Base-by-base conservation (phyloP, 1,139 yeast genomes). In the Arxiozyma telluris region DNA sequence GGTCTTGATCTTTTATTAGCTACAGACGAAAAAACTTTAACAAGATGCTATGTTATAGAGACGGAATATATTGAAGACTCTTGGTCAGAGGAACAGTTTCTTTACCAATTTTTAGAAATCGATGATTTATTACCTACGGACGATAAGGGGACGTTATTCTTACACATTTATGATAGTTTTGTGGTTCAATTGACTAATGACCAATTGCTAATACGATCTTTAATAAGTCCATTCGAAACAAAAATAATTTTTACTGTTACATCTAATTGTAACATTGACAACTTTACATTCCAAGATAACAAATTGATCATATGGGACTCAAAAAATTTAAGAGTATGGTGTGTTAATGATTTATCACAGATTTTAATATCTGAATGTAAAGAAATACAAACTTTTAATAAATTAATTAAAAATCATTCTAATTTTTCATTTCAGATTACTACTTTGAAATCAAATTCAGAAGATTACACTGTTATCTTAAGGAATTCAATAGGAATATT, bases 41-140 rank as follows among this genome's bases (percentile, higher is more conserved):
- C 52, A 12, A 50, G 27, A 25, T 50, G 52, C 38, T 50, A 30
- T 44, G 44, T 48, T 25, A 8, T 50, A 18, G 52, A 50, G 25
- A 12, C 39, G 12, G 23, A 48, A 27, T 7, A 27, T 8, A 22
- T 21, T 5, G 30, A 49, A 5, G 38, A 23, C 6, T 8, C n/a
- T 11, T 15, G 15, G 41, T 46, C 23, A 20, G 41, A 18, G 7
- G 27, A 30, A 21, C 23, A 30, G 15, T 30, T 27, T 8, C 34
- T 5, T 18, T 23, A 20, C 7, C 38, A 50, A 11, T 44, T 44
- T 20, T 30, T 50, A 18, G 49, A 50, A 39, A 3, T 50, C 12
- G 47, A 44, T 4, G 52, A 50, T 41, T n/a, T 50, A 11, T 34
- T 50, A n/a, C 44, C 47, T 9, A 6, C 5, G 4, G 9, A 20